Conservation (phyloP, 805 yeast species). For the Teunomyces barrocoloradensis region DNA sequence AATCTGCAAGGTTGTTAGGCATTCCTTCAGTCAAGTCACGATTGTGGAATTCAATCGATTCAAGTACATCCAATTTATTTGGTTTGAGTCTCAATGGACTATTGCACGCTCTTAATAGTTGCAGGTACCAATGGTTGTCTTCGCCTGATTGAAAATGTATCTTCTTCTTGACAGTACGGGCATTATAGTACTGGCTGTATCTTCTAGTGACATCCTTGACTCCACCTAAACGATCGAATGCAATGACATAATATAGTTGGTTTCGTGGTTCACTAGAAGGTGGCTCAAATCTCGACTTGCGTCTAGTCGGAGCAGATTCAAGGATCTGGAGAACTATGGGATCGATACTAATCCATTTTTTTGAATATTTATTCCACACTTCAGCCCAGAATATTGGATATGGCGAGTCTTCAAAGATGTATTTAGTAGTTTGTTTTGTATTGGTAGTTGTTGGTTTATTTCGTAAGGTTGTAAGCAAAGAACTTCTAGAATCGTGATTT, state of each 20-base stretch:
- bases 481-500: constrained; percentile 19
- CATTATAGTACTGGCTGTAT: constrained; percentile 67
- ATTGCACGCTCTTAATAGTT: constrained; percentile 35
- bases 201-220: constrained; percentile 83
- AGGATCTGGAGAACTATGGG: constrained; percentile 64
- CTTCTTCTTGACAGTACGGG: constrained; percentile 72
- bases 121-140: constrained; percentile 60
- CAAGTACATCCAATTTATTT: constrained; percentile 48
- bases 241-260: constrained; percentile 70
- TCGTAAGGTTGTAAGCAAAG: constrained; percentile 10
- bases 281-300: constrained; percentile 68
- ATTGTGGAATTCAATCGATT: constrained; percentile 57
- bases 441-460: constrained; percentile 14
- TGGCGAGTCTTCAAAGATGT: constrained; percentile 20
- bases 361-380: constrained; percentile 76
- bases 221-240: constrained; percentile 63
- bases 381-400: constrained; percentile 92
- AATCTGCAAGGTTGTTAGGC: constrained; percentile 81
- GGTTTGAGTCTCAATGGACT: constrained; percentile 15
- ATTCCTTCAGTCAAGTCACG: constrained; percentile 76
- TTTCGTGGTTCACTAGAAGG: constrained; percentile 58
- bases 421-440: not conserved
- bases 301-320: constrained; percentile 55
- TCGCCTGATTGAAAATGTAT: constrained; percentile 55
- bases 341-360: constrained; percentile 84